phyloP scores from a whole-genome alignment of 768 basidiomycete genomes.

The Gyrodon lividus region DNA sequence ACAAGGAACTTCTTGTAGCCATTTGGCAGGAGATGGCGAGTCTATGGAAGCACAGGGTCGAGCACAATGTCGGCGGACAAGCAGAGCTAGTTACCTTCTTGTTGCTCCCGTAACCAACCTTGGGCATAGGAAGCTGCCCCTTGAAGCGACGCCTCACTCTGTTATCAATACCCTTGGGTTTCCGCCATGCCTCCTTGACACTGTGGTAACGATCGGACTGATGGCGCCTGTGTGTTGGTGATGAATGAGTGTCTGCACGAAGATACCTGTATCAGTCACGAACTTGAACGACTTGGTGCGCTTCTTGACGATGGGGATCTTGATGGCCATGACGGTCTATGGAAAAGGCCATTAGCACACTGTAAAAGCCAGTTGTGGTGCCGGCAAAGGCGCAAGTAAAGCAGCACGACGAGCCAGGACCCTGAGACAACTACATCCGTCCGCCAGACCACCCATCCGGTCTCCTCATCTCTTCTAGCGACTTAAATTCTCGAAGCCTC shows the following conservation, averaged over 20 bases:
- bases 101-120: slow-evolving; percentile 78
- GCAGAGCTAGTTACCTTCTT: slow-evolving; percentile 60
- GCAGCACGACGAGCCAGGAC: not conserved
- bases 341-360: slow-evolving; percentile 12
- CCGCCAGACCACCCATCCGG: slow-evolving; percentile 23
- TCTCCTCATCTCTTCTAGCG: not conserved
- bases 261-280: slow-evolving; percentile 29
- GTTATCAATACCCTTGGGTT: slow-evolving; percentile 99
- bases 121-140: slow-evolving; percentile 96
- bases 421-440: slow-evolving; percentile 19
- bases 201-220: slow-evolving; percentile 97
- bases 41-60: slow-evolving; percentile 41
- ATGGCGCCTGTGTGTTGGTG: slow-evolving; percentile 70
- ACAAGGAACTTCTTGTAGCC: slow-evolving; percentile 96
- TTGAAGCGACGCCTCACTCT: slow-evolving; percentile 93
- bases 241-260: slow-evolving; percentile 11
- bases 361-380: slow-evolving; percentile 1
- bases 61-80: not conserved
- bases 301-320: slow-evolving; percentile 87
- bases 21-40: slow-evolving; percentile 92
- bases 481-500: slow-evolving; percentile 1
- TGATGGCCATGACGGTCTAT: slow-evolving; percentile 45
- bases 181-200: slow-evolving; percentile 99
- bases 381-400: not conserved
- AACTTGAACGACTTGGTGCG: slow-evolving; percentile 97